Evolutionary conservation across 805 yeast species (phyloP).

Genomic region (Yarrowia yakushimensis): DNA sequence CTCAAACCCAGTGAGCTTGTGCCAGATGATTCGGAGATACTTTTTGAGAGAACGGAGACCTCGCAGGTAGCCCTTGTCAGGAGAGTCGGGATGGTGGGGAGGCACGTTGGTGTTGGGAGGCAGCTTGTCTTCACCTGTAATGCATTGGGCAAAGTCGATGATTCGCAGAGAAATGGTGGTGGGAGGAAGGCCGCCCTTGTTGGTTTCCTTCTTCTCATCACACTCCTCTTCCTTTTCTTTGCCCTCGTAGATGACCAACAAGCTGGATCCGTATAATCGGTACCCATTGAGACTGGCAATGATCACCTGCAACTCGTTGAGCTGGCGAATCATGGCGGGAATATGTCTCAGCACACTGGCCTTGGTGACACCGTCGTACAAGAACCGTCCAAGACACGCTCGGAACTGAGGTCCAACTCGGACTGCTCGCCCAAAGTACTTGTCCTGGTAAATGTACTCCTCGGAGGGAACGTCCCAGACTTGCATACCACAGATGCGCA

Average conservation of each 20-base stretch:
- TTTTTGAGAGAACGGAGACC: slow-evolving; percentile 73
- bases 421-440: slow-evolving; percentile 84
- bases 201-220: slow-evolving; percentile 24
- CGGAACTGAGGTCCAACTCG: slow-evolving; percentile 71
- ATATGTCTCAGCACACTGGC: slow-evolving; percentile 63
- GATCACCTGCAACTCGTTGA: slow-evolving; percentile 56
- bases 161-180: slow-evolving; percentile 51
- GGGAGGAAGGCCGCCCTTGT: slow-evolving; percentile 33
- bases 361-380: slow-evolving; percentile 66
- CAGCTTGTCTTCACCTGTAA: slow-evolving; percentile 55
- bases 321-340: slow-evolving; percentile 58
- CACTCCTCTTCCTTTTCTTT: slow-evolving; percentile 44
- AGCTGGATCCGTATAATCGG: slow-evolving; percentile 86
- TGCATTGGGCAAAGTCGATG: slow-evolving; percentile 94
- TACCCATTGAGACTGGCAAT: slow-evolving; percentile 63
- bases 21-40: slow-evolving; percentile 62
- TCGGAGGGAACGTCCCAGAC: slow-evolving; percentile 55
- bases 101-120: slow-evolving; percentile 55
- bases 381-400: slow-evolving; percentile 66
- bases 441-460: slow-evolving; percentile 68
- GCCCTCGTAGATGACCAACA: slow-evolving; percentile 87
- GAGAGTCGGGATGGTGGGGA: slow-evolving; percentile 57
- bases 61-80: slow-evolving; percentile 80
- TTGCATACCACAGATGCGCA: slow-evolving; percentile 92
- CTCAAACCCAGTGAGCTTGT: slow-evolving; percentile 46